These are phyloP conservation scores for Penicillium sp. DNA, from an alignment of 2,329 filamentous ascomycete species.

Conservation along the genomic window DNA sequence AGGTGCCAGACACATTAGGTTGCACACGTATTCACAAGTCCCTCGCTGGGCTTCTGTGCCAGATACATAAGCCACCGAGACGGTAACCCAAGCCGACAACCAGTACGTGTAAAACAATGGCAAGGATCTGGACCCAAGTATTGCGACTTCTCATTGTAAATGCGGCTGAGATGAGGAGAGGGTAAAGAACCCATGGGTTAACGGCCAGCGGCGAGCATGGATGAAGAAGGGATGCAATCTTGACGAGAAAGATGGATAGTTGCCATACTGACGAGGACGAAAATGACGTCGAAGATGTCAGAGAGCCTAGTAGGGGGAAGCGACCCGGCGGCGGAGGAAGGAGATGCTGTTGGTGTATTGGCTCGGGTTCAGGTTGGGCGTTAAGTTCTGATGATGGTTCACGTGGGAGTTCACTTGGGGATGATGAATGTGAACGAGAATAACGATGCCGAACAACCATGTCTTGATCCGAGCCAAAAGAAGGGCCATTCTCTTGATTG, in stretches of 20 bases:
- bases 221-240: conserved; percentile 61
- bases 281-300: conserved; percentile 28
- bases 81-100: conserved; percentile 43
- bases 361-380: conserved; percentile 7
- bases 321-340: conserved; percentile 42
- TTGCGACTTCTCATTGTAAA: conserved; percentile 53
- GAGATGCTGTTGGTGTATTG: conserved; percentile 33
- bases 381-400: conserved; percentile 8
- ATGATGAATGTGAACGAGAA: conserved; percentile 25
- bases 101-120: conserved; percentile 48
- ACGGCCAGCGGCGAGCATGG: conserved; percentile 70
- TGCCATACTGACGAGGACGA: conserved; percentile 47
- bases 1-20: background rate
- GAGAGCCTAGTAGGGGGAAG: conserved; percentile 26
- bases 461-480: conserved; percentile 31
- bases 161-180: conserved; percentile 65
- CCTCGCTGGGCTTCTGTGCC: conserved; percentile 13
- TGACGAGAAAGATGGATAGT: conserved; percentile 62
- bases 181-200: conserved; percentile 62
- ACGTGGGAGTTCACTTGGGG: conserved; percentile 21
- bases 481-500: conserved; percentile 15
- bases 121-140: conserved; percentile 37
- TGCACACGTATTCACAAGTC: background rate
- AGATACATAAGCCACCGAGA: conserved; percentile 34
- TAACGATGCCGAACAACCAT: conserved; percentile 34